phyloP scores from a whole-genome alignment of 2,329 filamentous ascomycete genomes.

The Apiospora arundinis region DNA sequence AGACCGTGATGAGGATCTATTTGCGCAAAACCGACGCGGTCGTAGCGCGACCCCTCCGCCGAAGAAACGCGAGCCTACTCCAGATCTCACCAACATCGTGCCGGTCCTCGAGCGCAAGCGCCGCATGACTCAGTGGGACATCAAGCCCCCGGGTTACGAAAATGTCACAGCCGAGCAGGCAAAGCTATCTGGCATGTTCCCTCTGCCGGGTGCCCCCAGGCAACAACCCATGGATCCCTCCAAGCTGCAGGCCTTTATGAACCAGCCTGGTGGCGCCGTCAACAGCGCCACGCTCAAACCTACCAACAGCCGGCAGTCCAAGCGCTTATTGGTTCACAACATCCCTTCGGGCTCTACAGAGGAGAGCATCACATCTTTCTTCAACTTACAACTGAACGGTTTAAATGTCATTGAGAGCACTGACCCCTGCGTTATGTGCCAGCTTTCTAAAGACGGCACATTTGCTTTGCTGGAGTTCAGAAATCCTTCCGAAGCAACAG shows the following conservation, averaged over 20 bases:
- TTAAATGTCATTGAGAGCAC: conserved; percentile 85
- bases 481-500: conserved; percentile 83
- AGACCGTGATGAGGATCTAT: conserved; percentile 59
- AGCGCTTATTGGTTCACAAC: conserved; percentile 88
- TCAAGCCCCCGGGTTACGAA: conserved; percentile 97
- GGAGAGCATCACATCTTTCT: conserved; percentile 80
- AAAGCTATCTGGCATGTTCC: conserved; percentile 99
- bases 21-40: conserved; percentile 61
- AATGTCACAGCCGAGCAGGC: conserved; percentile 98
- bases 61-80: conserved; percentile 94
- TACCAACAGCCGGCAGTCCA: conserved; percentile 90
- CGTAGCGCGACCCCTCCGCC: conserved; percentile 81
- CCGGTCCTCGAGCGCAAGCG: conserved; percentile 86
- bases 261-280: conserved; percentile 76
- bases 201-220: conserved; percentile 90
- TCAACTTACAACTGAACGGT: conserved; percentile 97
- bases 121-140: conserved; percentile 98
- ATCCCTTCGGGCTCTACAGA: conserved; percentile 76
- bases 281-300: conserved; percentile 86
- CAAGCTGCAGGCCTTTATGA: conserved; percentile 94
- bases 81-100: conserved; percentile 87
- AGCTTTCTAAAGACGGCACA: conserved; percentile 77
- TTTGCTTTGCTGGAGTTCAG: conserved; percentile 95
- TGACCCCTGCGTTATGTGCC: conserved; percentile 85
- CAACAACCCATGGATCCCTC: conserved; percentile 95